phyloP scores from a whole-genome alignment of 805 yeast genomes.

The Candida krabiensis region DNA sequence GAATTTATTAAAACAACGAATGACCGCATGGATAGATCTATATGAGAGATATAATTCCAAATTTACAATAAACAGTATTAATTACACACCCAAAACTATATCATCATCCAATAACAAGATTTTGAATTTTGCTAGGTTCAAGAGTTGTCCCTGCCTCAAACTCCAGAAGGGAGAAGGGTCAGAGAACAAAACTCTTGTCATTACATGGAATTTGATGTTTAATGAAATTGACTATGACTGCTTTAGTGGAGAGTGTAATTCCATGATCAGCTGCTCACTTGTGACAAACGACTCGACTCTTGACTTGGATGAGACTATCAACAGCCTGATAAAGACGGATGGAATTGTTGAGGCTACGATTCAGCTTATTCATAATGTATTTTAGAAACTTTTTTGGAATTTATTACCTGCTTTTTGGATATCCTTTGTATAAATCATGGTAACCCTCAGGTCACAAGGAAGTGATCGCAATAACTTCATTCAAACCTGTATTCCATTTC shows the following conservation, averaged over 20 bases:
- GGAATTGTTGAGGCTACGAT: constrained; percentile 15
- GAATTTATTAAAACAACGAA: constrained; percentile 18
- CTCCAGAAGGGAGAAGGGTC: constrained; percentile 1
- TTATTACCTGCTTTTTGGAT: constrained; percentile 2
- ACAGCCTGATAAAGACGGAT: constrained; percentile 18
- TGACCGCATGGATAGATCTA: constrained; percentile 20
- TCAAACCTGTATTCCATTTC: constrained; percentile 62
- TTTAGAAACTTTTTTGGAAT: constrained; percentile 2
- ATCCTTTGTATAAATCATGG: too few species aligned
- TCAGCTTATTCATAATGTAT: constrained; percentile 15
- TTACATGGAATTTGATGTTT: constrained; percentile 17
- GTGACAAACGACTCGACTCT: constrained; percentile 1
- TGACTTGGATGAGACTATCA: constrained; percentile 17
- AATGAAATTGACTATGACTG: constrained; percentile 5
- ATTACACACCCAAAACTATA: not conserved
- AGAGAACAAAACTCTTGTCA: not conserved
- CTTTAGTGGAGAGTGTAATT: constrained; percentile 21
- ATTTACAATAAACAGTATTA: constrained; percentile 18
- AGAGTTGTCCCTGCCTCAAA: constrained; percentile 8
- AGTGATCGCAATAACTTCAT: constrained; percentile 1
- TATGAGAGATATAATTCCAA: constrained; percentile 12
- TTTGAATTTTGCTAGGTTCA: constrained; percentile 11
- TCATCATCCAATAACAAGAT: constrained; percentile 4
- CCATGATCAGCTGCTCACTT: constrained; percentile 11
- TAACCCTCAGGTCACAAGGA: too few species aligned